Evolutionary conservation across 2,329 filamentous ascomycete species (phyloP).

Genomic region (Boeremia exigua): DNA sequence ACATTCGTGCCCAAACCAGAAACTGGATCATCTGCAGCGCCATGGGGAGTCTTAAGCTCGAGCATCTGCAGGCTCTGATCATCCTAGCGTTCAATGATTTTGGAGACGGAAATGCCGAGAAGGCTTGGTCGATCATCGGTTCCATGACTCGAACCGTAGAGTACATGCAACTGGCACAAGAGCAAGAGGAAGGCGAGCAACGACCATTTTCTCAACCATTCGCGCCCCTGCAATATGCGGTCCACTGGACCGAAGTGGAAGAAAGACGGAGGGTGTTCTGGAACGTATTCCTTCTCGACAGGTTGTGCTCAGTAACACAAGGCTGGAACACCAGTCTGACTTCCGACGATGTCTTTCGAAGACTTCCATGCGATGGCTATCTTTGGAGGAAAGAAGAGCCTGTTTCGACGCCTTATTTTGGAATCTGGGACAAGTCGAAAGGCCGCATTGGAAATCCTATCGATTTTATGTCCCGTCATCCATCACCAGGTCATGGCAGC

Average conservation of each 20-base stretch:
- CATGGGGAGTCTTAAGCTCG: constrained; percentile 19
- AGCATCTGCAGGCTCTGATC: constrained; percentile 21
- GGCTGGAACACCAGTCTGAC: constrained; percentile 30
- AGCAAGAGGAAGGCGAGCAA: constrained; percentile 21
- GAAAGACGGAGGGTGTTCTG: constrained; percentile 28
- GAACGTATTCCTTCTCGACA: constrained; percentile 28
- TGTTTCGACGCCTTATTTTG: constrained; percentile 26
- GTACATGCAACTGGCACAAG: constrained; percentile 24
- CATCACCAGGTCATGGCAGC: constrained; percentile 1
- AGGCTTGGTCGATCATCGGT: constrained; percentile 25
- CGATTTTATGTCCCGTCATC: constrained; percentile 16
- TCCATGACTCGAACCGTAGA: constrained; percentile 27
- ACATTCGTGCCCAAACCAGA: neutral
- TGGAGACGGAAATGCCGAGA: constrained; percentile 21
- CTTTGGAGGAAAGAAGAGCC: constrained; percentile 26
- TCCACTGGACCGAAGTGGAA: constrained; percentile 26
- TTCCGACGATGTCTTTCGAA: constrained; percentile 26
- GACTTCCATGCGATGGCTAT: constrained; percentile 27
- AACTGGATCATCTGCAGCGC: constrained; percentile 19
- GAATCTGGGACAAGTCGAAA: constrained; percentile 31
- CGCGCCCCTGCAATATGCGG: constrained; percentile 8
- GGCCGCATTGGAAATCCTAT: constrained; percentile 26
- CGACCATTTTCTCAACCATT: constrained; percentile 22
- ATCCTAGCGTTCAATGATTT: constrained; percentile 26
- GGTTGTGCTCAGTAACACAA: constrained; percentile 26